Evolutionary conservation across 164 flowering plant genomes (phyloP), one percentile per base, ranked within the genome.

Genomic region (Magnolia officinalis): DNA sequence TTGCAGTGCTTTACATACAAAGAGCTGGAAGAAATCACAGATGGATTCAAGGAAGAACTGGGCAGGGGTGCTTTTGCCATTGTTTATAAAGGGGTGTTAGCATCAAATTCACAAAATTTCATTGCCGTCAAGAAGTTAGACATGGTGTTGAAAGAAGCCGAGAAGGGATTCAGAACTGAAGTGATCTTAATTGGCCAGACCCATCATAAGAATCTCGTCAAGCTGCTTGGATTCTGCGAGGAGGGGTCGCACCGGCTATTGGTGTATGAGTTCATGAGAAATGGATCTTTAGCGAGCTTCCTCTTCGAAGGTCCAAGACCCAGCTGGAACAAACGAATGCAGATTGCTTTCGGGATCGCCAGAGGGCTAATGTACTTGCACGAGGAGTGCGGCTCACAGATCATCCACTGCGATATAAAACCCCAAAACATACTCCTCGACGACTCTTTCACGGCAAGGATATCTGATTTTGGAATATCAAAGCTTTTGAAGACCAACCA

Each of bases 351-450:
- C 14, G 88, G 82, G 13, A 80, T 58, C 24, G 84, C 87, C 24
- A 78, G 81, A 74, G 86, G 86, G n/a, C 82, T 86, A 2, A 10
- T 70, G 21, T 86, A 86, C 76, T 78, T 84, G 72, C 89, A 84
- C 67, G 86, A 84, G 65, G 87, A 83, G 63, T 86, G 88, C 79
- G 74, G 73, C 81, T 81, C 45, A 37, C 84, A 78, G 70, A 86
- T 79, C 77, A 83, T 86, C 21, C 88, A 86, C 24, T 83, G 88
- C n/a, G 85, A 85, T 19, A 78, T 85, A 21, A 83, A 83, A 80
- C 85, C 88, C 20, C 85, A 82, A 71, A 83, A 83, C 45, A 74
- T 86, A 65, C 86, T 84, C 23, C 77, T 81, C 0, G 85, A 81
- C 19, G 81, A 79, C 21, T 7, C 23, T 20, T 75, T 71, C 20